Evolutionary conservation across 2,329 filamentous ascomycete species (phyloP).

Genomic region (Hymenoscyphus salicellus): DNA sequence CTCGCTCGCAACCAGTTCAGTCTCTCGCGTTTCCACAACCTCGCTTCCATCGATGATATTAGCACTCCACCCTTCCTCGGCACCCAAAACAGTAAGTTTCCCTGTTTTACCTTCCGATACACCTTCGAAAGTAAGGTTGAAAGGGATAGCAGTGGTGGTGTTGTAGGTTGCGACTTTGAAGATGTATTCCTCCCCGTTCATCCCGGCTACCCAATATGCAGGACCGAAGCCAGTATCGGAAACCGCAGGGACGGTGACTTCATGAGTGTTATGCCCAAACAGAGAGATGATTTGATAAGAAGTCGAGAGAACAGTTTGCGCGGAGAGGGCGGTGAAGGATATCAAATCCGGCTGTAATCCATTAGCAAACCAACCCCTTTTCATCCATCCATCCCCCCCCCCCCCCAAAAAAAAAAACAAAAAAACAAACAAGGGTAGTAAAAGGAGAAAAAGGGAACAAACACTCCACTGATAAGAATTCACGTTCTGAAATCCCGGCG

Average conservation of each 20-base stretch:
- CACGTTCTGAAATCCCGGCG: slow-evolving; percentile 32
- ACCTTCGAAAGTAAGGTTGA: slow-evolving; percentile 47
- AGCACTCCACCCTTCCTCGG: slow-evolving; percentile 18
- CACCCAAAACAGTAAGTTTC: slow-evolving; percentile 46
- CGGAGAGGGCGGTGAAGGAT: slow-evolving; percentile 39
- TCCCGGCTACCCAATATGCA: slow-evolving; percentile 50
- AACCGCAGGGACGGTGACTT: slow-evolving; percentile 45
- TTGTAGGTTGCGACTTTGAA: slow-evolving; percentile 56
- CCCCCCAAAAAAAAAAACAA: neutral
- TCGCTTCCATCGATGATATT: slow-evolving; percentile 17
- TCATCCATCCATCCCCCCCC: too few species aligned
- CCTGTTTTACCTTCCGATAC: slow-evolving; percentile 40
- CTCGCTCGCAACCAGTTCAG: slow-evolving; percentile 13
- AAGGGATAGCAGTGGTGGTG: slow-evolving; percentile 46
- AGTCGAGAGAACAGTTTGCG: slow-evolving; percentile 48
- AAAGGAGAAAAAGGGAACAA: slow-evolving; percentile 17
- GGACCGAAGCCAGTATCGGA: slow-evolving; percentile 41
- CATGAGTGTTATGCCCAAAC: slow-evolving; percentile 46
- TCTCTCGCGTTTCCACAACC: slow-evolving; percentile 16
- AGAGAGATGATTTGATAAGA: slow-evolving; percentile 51
- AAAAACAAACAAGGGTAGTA: too few species aligned
- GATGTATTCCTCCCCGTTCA: slow-evolving; percentile 41
- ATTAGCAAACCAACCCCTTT: too few species aligned
- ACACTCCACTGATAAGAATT: slow-evolving; percentile 32
- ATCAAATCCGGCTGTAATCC: slow-evolving; percentile 34